These are phyloP conservation scores for Teratosphaeria destructans DNA, from an alignment of 2,329 filamentous ascomycete genomes.

Conservation along the genomic window DNA sequence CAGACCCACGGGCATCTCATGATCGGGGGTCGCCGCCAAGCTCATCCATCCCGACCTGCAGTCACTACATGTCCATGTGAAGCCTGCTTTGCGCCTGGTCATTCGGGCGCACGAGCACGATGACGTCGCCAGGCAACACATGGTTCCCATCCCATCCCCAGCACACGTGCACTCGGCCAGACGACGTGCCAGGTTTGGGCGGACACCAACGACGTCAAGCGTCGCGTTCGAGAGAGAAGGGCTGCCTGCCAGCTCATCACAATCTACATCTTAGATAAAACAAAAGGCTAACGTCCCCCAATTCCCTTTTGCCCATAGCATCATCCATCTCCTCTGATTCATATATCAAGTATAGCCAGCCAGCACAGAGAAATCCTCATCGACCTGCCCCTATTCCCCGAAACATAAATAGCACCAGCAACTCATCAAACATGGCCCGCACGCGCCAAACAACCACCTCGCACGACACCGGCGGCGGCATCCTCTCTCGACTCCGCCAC, in stretches of 20 bases:
- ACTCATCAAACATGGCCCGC: slow-evolving; percentile 8
- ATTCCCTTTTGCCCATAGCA: too few species aligned
- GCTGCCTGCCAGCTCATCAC: neutral
- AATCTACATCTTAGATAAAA: neutral
- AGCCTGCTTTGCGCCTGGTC: slow-evolving; percentile 30
- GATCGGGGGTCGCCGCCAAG: too few species aligned
- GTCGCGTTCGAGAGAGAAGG: neutral
- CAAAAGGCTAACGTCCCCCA: too few species aligned
- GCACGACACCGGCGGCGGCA: slow-evolving; percentile 34
- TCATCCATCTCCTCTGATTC: neutral
- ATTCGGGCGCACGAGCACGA: slow-evolving; percentile 25
- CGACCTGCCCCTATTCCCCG: too few species aligned
- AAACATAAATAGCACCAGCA: neutral
- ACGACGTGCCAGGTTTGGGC: neutral
- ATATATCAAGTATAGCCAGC: neutral
- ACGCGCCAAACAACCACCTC: slow-evolving; percentile 12
- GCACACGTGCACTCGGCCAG: neutral
- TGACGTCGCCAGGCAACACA: neutral
- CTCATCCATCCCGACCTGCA: too few species aligned
- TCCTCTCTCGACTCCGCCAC: slow-evolving; percentile 46
- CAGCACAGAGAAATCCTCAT: neutral
- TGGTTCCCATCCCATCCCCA: neutral
- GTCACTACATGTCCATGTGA: slow-evolving; percentile 18
- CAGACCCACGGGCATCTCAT: too few species aligned
- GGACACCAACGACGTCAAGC: neutral